Evolutionary conservation across 345 rosid species (phyloP), one percentile per base, ranked within the genome.

Genomic region (Streptanthus diversifolius): DNA sequence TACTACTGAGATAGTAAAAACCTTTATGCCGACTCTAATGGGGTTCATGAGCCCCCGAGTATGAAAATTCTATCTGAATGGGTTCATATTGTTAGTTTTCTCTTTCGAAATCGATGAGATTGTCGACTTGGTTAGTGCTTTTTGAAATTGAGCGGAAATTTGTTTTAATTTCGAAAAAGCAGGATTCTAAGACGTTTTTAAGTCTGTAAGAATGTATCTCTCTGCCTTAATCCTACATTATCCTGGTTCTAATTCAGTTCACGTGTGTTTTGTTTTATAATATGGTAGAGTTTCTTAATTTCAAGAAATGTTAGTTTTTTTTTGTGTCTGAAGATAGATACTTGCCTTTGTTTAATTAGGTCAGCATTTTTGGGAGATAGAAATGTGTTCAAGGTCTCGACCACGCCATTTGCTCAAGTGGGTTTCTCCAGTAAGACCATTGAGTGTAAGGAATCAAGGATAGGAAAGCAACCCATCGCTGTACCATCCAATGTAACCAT

Each of bases 391-490:
- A 69, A 72, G 56, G 37, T 82, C 35, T 81, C 85, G 36, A 71
- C 49, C n/a, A 63, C 77, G 39, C 82, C 85, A 3, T 71, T 65
- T 48, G 73, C 68, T 63, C 83, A 73, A 15, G 62, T 85, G 52
- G 71, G 78, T 49, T 84, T 84, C 67, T 64, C 32, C 4, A 85
- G 85, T 63, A 89, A 81, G 80, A 67, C 79, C 12, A 77, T 91
- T n/a, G 82, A 83, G 76, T 91, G 96, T 72, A 95, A 91, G 79
- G 99, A 95, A 80, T 95, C 97, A 22, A 83, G 97, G 64, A 91
- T 95, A 21, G 96, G 97, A 45, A 95, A 95, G 88, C 93, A 85
- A 68, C 96, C 93, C 0, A 83, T 91, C 35, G 66, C 70, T 69
- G 92, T 95, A 41, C 99, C 99, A 2, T 67, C 84, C 25, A 95